These are phyloP conservation scores for Suhomyces kilbournensis DNA, from an alignment of 805 yeast species.

Conservation along the genomic window DNA sequence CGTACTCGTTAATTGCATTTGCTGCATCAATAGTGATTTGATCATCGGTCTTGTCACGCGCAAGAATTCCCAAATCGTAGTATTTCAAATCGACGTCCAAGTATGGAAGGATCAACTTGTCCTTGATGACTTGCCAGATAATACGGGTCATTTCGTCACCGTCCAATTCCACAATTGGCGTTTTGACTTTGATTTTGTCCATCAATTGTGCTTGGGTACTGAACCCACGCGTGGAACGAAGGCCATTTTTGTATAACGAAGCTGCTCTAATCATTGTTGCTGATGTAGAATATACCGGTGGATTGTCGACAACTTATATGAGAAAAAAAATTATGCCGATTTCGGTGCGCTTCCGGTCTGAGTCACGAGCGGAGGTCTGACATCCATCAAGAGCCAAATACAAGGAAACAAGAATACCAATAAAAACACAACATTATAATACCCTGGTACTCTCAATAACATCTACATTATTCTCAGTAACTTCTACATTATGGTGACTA, in stretches of 20 bases:
- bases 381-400: too few species aligned
- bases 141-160: slow-evolving; percentile 89
- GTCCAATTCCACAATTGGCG: slow-evolving; percentile 75
- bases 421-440: too few species aligned
- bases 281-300: neutral
- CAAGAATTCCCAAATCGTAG: slow-evolving; percentile 67
- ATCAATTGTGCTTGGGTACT: slow-evolving; percentile 1
- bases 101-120: slow-evolving; percentile 63
- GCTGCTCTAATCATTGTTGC: slow-evolving; percentile 4
- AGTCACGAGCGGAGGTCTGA: neutral
- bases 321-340: neutral
- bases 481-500: too few species aligned
- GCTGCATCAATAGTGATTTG: slow-evolving; percentile 78
- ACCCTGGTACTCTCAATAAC: too few species aligned
- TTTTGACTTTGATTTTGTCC: slow-evolving; percentile 61
- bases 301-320: neutral
- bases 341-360: slow-evolving; percentile 2
- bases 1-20: slow-evolving; percentile 66
- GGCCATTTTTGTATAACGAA: neutral
- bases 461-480: too few species aligned
- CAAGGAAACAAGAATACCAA: too few species aligned
- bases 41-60: slow-evolving; percentile 70
- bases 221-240: slow-evolving; percentile 2
- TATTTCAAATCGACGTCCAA: slow-evolving; percentile 72
- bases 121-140: slow-evolving; percentile 75